Evolutionary conservation across 441 rosid genomes (phyloP).

Genomic region (Iberis amara): DNA sequence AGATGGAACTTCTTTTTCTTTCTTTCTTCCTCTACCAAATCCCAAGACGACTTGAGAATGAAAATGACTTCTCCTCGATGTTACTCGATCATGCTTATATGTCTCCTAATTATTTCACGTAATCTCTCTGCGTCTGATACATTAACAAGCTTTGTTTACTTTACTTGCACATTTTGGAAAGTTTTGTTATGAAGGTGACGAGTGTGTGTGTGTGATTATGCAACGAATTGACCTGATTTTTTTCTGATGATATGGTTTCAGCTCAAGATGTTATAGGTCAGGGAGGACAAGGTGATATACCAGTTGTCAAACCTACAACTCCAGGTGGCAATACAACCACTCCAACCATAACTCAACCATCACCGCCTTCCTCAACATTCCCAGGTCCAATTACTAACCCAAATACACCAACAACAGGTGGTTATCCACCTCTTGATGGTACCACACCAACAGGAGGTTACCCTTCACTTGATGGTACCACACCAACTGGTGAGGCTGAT

Average conservation of each 20-base stretch:
- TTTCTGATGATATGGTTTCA: constrained; percentile 27
- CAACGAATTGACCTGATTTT: constrained; percentile 21
- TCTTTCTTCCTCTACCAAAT: constrained; percentile 2
- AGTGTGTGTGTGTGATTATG: not conserved
- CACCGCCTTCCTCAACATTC: constrained; percentile 41
- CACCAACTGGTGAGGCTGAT: constrained; percentile 3
- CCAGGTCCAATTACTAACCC: constrained; percentile 36
- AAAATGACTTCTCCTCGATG: constrained; percentile 36
- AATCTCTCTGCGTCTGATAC: constrained; percentile 25
- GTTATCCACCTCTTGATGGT: constrained; percentile 31
- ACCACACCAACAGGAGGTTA: constrained; percentile 27
- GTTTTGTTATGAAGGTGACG: too few relatives aligned
- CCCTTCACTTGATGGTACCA: constrained; percentile 26
- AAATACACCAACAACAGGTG: constrained; percentile 32
- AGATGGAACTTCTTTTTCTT: constrained; percentile 44
- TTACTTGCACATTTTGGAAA: not conserved
- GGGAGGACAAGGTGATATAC: constrained; percentile 41
- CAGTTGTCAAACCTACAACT: constrained; percentile 65
- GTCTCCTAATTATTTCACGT: constrained; percentile 59
- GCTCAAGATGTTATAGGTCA: constrained; percentile 31
- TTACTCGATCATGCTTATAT: constrained; percentile 19
- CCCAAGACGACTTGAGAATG: not conserved
- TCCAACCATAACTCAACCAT: constrained; percentile 38
- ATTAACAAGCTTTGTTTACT: not conserved
- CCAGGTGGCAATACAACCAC: constrained; percentile 43